phyloP scores from a whole-genome alignment of 2,329 filamentous ascomycete genomes.

The Rutstroemia sp. region DNA sequence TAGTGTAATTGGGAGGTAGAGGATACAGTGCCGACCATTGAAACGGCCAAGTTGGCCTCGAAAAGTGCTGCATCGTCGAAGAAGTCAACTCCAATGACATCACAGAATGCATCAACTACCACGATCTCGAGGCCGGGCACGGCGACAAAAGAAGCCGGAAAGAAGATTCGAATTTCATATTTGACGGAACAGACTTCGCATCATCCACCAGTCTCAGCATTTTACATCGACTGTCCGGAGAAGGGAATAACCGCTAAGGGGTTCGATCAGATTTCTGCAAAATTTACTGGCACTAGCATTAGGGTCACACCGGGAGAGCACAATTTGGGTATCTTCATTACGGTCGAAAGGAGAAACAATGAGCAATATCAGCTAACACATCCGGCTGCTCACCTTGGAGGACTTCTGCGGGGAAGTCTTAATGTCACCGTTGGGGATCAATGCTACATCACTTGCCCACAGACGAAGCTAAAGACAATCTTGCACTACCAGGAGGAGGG shows the following conservation, averaged over 20 bases:
- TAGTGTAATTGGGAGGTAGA: constrained; percentile 95
- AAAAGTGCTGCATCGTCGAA: constrained; percentile 3
- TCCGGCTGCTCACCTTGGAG: constrained; percentile 85
- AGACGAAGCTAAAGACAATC: constrained; percentile 86
- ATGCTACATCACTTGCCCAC: constrained; percentile 82
- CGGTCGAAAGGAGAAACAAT: constrained; percentile 66
- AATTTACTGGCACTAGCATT: constrained; percentile 93
- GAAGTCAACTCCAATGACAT: constrained; percentile 11
- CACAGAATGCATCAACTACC: constrained; percentile 18
- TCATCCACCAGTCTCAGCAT: constrained; percentile 94
- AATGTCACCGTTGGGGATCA: constrained; percentile 85
- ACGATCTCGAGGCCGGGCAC: constrained; percentile 14
- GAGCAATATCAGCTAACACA: constrained; percentile 95
- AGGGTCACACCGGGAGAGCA: constrained; percentile 87
- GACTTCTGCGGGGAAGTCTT: constrained; percentile 77
- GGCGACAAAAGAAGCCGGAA: constrained; percentile 38
- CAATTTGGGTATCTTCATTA: constrained; percentile 95
- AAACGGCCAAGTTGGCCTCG: constrained; percentile 12
- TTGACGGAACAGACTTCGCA: constrained; percentile 97
- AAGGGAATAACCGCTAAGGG: constrained; percentile 82
- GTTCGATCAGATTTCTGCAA: constrained; percentile 93
- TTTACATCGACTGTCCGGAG: constrained; percentile 86
- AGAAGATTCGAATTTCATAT: constrained; percentile 75
- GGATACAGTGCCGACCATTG: constrained; percentile 62
- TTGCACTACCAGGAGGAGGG: constrained; percentile 90